A percentile compares a stretch with the other conserved stretches of the same genome.
Conservation (phyloP, 192 early-diverging fungal genomes). For the Umbelopsis ramanniana region DNA sequence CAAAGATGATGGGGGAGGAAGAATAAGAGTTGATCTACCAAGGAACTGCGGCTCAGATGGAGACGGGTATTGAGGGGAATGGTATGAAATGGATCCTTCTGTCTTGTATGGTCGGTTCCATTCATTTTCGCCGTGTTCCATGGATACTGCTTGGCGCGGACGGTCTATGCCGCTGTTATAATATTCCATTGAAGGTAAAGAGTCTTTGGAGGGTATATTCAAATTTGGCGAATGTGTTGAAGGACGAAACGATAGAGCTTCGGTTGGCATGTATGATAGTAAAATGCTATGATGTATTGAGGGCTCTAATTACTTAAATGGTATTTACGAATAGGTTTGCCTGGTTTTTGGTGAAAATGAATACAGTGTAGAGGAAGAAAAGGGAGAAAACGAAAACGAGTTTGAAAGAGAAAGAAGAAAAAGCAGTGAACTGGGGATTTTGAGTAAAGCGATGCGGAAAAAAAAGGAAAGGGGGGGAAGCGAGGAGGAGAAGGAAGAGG, state of each 20-base stretch:
- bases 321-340: not conserved
- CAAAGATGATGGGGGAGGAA: conserved; percentile 6
- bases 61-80: not conserved
- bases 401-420: not conserved
- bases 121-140: not conserved
- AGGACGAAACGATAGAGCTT: not conserved
- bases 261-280: not conserved
- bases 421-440: not conserved
- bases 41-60: not conserved
- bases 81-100: not conserved
- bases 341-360: not conserved
- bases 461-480: not conserved
- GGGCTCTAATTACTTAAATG: not conserved
- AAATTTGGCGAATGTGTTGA: not conserved
- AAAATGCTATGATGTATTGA: not conserved
- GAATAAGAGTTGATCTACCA: not conserved
- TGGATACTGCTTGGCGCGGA: not conserved
- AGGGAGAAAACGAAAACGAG: not conserved
- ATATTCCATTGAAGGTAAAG: not conserved
- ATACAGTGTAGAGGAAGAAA: not conserved
- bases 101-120: not conserved
- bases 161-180: not conserved
- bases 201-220: not conserved
- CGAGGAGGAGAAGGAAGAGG: not conserved
- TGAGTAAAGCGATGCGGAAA: not conserved